Base-by-base conservation (phyloP, 2,329 filamentous ascomycete species). In the Didymella pomorum region DNA sequence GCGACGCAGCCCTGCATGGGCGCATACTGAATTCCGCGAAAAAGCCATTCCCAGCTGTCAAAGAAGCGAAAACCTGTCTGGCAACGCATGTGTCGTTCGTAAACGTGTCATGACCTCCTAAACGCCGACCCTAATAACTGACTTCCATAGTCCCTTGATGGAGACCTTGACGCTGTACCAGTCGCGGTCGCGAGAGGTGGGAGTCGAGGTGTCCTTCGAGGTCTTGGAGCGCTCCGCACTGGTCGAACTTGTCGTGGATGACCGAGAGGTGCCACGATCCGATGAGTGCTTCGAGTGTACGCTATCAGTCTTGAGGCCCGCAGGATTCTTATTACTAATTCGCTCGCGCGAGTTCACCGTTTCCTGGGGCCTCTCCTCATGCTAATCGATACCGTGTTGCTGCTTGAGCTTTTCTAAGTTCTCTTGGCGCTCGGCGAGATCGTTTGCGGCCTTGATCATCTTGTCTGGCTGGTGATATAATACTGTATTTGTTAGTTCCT, bases 321-420 rank as follows among this genome's bases (percentile, higher is more conserved):
- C 73, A 73, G 70, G 71, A 72, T 68, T 64, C 58, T 67, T 69
- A 60, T 69, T 63, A 62, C 63, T 67, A 64, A 57, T 70, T 66
- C 67, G 69, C 65, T 73, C 66, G 59, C 63, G 70, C 64, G 68
- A 64, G 60, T 58, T 75, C 64, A 72, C 69, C 69, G 64, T 58
- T 66, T 70, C 74, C 68, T 87, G 94, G 70, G 71, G 68, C 74
- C 75, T 75, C 76, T 71, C 75, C 70, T 75, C 70, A 73, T 74
- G 73, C 74, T 92, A 99, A 89, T 97, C 94, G 86, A 98, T 97
- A 78, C 93, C 94, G 81, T 99, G 93, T 81, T 98, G 92, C 78
- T 90, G 88, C 84, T 99, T 99, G 83, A 98, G 89, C 83, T 92
- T 91, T 87, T 96, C 94, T 91, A 99, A 88, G 84, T 94, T 95